Evolutionary conservation across 1,139 yeast genomes (phyloP), one percentile per base, ranked within the genome.

Genomic region (Ogataea hybrid): DNA sequence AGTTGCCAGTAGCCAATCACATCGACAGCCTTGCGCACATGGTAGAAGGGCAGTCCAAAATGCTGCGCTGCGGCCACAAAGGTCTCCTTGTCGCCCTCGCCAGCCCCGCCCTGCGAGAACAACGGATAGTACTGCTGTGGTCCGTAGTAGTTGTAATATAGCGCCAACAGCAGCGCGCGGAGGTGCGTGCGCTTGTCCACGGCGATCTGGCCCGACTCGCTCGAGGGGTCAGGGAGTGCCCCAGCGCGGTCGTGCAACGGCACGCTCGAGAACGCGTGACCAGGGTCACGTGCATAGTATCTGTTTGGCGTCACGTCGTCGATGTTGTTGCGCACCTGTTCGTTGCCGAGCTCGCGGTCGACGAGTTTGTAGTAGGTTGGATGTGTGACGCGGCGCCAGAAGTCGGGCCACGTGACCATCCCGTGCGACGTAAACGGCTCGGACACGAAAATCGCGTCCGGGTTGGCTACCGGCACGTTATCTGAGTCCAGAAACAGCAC

Each of bases 71-170:
- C 84, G 0, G 82, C 75, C 18, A 69, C 67, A 54, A 78, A 79
- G 0, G 86, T 80, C 48, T 80, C 86, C 54, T 80, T 80, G 51
- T 80, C 87, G 38, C 86, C 86, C 59, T 79, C 84, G 28, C 86
- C 86, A 45, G 66, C 71, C 22, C 71, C 76, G 8, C 85, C 85
- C 56, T 78, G 76, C 0, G 82, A 73, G 39, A 80, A 68, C 28
- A 80, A 59, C 27, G 74, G 74, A 51, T 80, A 80, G 53, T 70
- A 80, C 43, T 71, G 65, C 4, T 66, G 62, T 3, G 84, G 85
- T 0, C 86, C 85, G 57, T 74, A 74, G 39, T 74, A 62, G 53
- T 80, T 80, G 54, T 80, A 80, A 56, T 76, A 80, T 31, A 79
- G 61, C 3, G 71, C 73, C 27, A 80, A 60, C 32, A 79, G 58